Evolutionary conservation across 2,329 filamentous ascomycete genomes (phyloP).

Genomic region (Pseudogymnoascus pannorum): DNA sequence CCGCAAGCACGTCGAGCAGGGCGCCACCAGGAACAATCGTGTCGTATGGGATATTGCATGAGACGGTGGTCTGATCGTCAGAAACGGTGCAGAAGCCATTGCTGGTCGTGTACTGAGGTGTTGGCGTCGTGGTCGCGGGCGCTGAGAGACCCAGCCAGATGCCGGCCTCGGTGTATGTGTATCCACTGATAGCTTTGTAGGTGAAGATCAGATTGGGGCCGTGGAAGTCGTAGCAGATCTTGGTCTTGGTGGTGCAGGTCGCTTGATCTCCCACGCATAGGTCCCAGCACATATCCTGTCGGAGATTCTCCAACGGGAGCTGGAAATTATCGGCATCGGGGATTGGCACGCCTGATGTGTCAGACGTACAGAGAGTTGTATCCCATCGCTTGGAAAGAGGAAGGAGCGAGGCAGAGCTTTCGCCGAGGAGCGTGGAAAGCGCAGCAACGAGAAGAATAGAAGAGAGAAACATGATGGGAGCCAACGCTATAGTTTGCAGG

Average conservation of each 20-base stretch:
- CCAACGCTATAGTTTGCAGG: background rate
- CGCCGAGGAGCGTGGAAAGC: background rate
- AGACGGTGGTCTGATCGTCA: background rate
- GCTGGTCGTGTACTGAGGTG: background rate
- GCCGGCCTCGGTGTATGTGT: background rate
- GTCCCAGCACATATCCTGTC: constrained; percentile 4
- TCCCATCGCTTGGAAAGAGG: constrained; percentile 1
- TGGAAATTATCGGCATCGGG: constrained; percentile 1
- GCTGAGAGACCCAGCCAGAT: background rate
- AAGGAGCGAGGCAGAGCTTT: background rate
- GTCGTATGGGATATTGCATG: background rate
- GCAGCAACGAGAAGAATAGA: background rate
- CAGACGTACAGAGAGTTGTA: background rate
- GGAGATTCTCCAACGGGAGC: background rate
- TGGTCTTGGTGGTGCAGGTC: background rate
- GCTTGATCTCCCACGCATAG: constrained; percentile 4
- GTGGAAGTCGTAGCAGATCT: constrained; percentile 2
- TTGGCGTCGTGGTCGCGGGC: background rate
- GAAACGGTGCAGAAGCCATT: constrained; percentile 4
- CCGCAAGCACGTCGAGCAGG: background rate
- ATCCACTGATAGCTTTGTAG: background rate
- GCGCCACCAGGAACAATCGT: background rate
- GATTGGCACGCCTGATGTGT: constrained; percentile 1
- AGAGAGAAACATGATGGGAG: background rate
- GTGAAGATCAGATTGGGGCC: constrained; percentile 2